These are phyloP conservation scores for Calycina herbarum DNA, from an alignment of 2,329 filamentous ascomycete genomes.

Conservation along the genomic window DNA sequence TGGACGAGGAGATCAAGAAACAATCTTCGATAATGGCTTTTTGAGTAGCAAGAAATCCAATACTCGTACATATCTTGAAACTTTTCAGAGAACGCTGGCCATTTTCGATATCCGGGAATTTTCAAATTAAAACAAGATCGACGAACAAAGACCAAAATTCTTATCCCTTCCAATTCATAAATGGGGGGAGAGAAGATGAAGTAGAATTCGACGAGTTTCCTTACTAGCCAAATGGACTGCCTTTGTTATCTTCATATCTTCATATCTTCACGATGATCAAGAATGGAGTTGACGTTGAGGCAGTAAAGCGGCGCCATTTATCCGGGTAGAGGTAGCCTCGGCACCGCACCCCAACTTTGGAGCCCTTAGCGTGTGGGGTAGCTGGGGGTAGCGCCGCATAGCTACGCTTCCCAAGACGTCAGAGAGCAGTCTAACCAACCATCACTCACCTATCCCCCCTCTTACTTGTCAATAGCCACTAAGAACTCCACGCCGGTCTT, in stretches of 20 bases:
- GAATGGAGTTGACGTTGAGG: neutral
- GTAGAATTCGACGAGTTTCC: no score
- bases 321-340: neutral
- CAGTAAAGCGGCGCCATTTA: neutral
- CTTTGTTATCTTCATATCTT: no score
- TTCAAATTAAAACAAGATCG: no score
- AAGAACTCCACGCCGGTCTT: neutral
- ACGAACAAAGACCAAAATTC: no score
- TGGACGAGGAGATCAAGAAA: no score
- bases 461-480: neutral
- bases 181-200: neutral
- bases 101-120: no score
- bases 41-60: no score
- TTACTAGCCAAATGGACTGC: no score
- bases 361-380: neutral
- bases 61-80: no score
- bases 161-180: neutral
- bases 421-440: neutral
- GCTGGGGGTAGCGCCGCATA: neutral
- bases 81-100: no score
- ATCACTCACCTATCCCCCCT: neutral
- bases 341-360: neutral
- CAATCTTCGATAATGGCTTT: no score
- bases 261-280: neutral
- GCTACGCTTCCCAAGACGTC: neutral